phyloP scores from a whole-genome alignment of 371 early-diverging fungal species.

The Circinella minor region DNA sequence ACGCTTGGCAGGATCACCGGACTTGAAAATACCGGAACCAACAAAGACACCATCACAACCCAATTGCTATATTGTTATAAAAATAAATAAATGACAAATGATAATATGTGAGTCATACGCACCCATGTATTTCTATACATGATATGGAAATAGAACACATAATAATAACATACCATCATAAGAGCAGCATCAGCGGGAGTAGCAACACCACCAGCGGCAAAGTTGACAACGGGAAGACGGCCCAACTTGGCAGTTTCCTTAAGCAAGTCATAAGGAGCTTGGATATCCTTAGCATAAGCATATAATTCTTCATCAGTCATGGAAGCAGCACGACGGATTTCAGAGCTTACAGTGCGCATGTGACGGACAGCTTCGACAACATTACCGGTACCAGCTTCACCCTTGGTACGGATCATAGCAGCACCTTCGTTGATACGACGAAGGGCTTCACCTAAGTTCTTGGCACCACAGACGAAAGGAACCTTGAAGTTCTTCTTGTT shows the following conservation, averaged over 20 bases:
- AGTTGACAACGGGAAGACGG: constrained; percentile 96
- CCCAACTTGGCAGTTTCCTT: constrained; percentile 89
- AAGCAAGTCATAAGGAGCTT: constrained; percentile 88
- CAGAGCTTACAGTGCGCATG: constrained; percentile 82
- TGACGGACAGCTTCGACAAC: constrained; percentile 97
- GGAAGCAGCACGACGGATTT: constrained; percentile 80
- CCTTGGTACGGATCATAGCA: constrained; percentile 98
- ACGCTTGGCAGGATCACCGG: constrained; percentile 95
- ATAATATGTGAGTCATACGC: background rate
- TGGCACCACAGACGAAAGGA: constrained; percentile 96
- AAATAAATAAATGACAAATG: background rate
- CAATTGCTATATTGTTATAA: constrained; percentile 62
- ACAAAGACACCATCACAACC: constrained; percentile 98
- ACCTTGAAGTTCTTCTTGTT: constrained; percentile 91
- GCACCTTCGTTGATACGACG: constrained; percentile 97
- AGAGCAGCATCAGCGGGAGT: constrained; percentile 97
- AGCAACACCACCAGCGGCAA: constrained; percentile 97
- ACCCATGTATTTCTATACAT: background rate
- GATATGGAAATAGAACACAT: background rate
- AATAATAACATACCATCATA: constrained; percentile 73
- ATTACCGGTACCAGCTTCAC: constrained; percentile 97
- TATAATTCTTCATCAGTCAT: constrained; percentile 78
- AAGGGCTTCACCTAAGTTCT: constrained; percentile 96
- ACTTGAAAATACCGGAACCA: constrained; percentile 90
- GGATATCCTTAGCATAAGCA: constrained; percentile 93